phyloP scores from a whole-genome alignment of 2,329 filamentous ascomycete genomes.

The Colletotrichum eremochloae region DNA sequence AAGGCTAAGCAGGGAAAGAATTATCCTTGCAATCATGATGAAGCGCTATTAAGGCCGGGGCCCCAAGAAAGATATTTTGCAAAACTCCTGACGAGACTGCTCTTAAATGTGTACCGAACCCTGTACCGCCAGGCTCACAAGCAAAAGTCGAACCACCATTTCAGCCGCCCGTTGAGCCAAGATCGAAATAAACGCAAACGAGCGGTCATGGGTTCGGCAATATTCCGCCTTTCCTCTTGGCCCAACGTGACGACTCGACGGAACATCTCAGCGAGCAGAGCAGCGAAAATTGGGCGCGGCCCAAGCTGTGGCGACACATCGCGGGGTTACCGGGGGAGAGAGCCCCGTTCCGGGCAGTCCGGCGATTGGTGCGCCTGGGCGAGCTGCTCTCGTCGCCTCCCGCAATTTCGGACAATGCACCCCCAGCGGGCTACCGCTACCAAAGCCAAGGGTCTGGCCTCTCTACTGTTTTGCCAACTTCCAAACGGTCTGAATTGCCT shows the following conservation, averaged over 20 bases:
- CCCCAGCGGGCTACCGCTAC: slow-evolving; percentile 17
- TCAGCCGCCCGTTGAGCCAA: slow-evolving; percentile 25
- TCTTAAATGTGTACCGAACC: slow-evolving; percentile 17
- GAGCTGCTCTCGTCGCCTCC: slow-evolving; percentile 24
- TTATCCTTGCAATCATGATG: slow-evolving; percentile 23
- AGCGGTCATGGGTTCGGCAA: slow-evolving; percentile 33
- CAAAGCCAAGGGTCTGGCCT: slow-evolving; percentile 1
- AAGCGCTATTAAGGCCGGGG: not conserved
- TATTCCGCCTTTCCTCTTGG: slow-evolving; percentile 3
- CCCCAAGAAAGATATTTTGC: not conserved
- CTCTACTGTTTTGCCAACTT: not conserved
- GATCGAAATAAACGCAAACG: slow-evolving; percentile 25
- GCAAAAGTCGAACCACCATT: slow-evolving; percentile 13
- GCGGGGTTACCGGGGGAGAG: slow-evolving; percentile 33
- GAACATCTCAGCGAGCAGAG: slow-evolving; percentile 17
- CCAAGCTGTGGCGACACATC: slow-evolving; percentile 28
- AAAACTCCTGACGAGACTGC: not conserved
- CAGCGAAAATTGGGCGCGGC: slow-evolving; percentile 14
- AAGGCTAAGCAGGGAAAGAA: slow-evolving; percentile 32
- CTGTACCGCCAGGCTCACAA: slow-evolving; percentile 18
- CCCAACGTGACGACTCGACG: slow-evolving; percentile 27
- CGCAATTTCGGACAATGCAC: slow-evolving; percentile 35
- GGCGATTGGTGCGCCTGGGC: slow-evolving; percentile 40
- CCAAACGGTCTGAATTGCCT: not conserved
- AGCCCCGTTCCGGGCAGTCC: slow-evolving; percentile 23